phyloP scores from a whole-genome alignment of 768 basidiomycete genomes.

The Pisolithus microcarpus region DNA sequence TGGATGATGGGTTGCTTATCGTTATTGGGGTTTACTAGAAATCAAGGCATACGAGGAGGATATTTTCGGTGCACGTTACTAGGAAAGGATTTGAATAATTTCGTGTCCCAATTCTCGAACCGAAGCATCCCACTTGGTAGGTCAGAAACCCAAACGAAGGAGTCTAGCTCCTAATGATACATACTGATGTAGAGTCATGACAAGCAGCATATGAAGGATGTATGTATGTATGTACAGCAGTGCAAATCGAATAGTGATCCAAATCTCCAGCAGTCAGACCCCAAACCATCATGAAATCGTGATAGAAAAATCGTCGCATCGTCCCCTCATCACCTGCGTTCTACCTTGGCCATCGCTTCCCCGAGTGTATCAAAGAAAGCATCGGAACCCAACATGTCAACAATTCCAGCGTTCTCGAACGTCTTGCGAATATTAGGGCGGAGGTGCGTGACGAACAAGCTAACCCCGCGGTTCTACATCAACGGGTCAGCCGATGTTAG shows the following conservation, averaged over 20 bases:
- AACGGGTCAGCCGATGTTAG: not conserved
- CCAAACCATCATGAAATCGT: not conserved
- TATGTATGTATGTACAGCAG: no score
- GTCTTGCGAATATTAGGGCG: slow-evolving; percentile 27
- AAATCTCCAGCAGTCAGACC: not conserved
- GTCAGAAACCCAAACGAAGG: no score
- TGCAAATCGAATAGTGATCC: no score
- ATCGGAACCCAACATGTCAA: slow-evolving; percentile 35
- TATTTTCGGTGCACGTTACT: slow-evolving; percentile 8
- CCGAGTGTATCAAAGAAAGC: slow-evolving; percentile 39
- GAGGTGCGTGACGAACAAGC: slow-evolving; percentile 41
- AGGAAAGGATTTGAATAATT: no score
- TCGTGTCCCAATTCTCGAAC: no score
- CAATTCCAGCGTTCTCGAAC: slow-evolving; percentile 41
- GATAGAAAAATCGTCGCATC: not conserved
- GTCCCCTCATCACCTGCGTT: slow-evolving; percentile 11
- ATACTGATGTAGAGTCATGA: no score
- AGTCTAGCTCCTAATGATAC: no score
- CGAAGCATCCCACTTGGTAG: no score
- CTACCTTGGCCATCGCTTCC: slow-evolving; percentile 35
- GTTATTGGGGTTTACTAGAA: slow-evolving; percentile 46
- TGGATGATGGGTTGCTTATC: not conserved
- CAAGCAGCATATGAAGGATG: no score
- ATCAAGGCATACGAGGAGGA: slow-evolving; percentile 62
- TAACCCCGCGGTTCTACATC: slow-evolving; percentile 36